Percentiles rank a stretch among this genome's conserved stretches.
These are phyloP conservation scores for Echium plantagineum DNA, from an alignment of 257 asterid genomes.

Conservation along the genomic window DNA sequence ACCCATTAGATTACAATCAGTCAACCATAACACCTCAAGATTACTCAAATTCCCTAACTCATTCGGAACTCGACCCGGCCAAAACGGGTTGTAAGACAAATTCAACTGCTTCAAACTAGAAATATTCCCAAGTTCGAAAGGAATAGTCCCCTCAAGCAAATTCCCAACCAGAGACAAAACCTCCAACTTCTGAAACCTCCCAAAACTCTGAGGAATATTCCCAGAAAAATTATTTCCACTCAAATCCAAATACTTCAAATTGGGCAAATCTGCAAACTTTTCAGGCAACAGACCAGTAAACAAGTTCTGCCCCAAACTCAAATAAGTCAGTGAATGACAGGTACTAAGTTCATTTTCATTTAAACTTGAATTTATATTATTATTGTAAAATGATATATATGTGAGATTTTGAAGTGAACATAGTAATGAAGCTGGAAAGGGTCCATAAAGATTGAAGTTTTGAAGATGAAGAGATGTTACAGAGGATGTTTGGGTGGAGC, in stretches of 20 bases:
- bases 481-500: constrained; percentile 22
- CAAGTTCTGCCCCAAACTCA: neutral
- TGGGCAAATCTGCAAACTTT: neutral
- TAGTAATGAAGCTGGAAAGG: constrained; percentile 36
- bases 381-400: neutral
- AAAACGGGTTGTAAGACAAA: constrained; percentile 56
- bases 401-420: constrained; percentile 30
- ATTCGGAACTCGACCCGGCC: constrained; percentile 31
- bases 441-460: constrained; percentile 38
- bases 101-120: constrained; percentile 33
- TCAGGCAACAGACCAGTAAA: neutral
- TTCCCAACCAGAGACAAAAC: constrained; percentile 38
- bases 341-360: neutral
- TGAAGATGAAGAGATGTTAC: constrained; percentile 39
- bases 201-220: constrained; percentile 50
- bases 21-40: constrained; percentile 47
- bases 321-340: neutral
- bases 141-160: constrained; percentile 38
- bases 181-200: constrained; percentile 46
- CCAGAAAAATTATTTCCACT: constrained; percentile 50
- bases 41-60: constrained; percentile 59
- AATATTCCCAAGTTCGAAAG: constrained; percentile 51
- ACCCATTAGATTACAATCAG: constrained; percentile 44
- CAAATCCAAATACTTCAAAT: constrained; percentile 43
- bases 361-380: neutral